Evolutionary conservation across 768 basidiomycete species (phyloP).

Genomic region (Leucocoprinus leucothites): DNA sequence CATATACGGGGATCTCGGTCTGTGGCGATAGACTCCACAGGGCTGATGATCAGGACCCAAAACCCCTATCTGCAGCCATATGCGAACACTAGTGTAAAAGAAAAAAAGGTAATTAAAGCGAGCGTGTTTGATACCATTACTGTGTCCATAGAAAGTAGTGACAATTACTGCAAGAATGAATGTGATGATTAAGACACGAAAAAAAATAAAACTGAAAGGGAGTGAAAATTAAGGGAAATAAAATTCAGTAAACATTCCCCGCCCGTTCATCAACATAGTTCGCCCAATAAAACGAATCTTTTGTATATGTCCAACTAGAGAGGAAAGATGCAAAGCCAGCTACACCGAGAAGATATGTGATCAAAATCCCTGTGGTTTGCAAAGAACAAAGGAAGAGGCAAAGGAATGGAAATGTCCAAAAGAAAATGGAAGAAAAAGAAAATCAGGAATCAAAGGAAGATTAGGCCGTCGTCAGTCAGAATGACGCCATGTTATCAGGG

Average conservation of each 20-base stretch:
- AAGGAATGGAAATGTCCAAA: neutral
- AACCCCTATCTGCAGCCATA: no score
- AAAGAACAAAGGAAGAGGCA: no score
- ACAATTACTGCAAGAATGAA: no score
- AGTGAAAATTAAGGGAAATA: no score
- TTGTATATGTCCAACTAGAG: constrained; percentile 21
- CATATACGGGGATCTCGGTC: neutral
- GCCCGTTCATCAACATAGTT: neutral
- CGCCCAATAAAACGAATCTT: constrained; percentile 21
- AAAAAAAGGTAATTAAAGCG: neutral
- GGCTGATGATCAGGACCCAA: neutral
- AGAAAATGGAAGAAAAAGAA: neutral
- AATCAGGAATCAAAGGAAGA: neutral
- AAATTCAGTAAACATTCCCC: neutral
- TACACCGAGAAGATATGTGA: constrained; percentile 59
- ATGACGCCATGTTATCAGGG: no score
- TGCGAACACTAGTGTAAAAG: no score
- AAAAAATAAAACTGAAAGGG: no score
- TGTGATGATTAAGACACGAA: no score
- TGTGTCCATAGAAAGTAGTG: neutral
- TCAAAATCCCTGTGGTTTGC: constrained; percentile 42
- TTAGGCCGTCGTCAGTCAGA: constrained; percentile 10
- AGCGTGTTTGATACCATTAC: neutral
- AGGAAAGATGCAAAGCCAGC: constrained; percentile 54
- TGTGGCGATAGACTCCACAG: neutral